Evolutionary conservation across 2,329 filamentous ascomycete genomes (phyloP), one percentile per base, ranked within the genome.

Genomic region (Pseudogymnoascus sp.): DNA sequence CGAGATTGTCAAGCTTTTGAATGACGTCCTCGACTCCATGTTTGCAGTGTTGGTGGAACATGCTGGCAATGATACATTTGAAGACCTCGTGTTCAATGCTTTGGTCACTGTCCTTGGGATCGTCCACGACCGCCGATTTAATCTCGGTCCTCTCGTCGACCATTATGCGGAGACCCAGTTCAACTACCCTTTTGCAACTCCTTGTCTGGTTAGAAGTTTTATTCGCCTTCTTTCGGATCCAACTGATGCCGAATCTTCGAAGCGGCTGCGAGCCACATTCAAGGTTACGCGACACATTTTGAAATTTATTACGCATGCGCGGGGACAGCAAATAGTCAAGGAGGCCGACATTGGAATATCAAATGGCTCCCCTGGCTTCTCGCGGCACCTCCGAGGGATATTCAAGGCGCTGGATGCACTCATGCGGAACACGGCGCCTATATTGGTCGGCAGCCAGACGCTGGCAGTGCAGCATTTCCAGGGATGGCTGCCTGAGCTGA

Each of bases 381-480:
- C 87, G 55, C 84, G 91, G 65, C 90, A 97, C 69, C 77, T 97
- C 63, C 87, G 91, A 65, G 86, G 83, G 35, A 91, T 97, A 38
- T 97, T 97, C 78, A 92, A 92, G 72, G 89, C 91, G 1, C 80
- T 99, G 23, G 92, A 97, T 74, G 81, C 83, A 14, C 84, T 99
- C 76, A 97, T 99, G 91, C 86, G 87, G 64, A 96, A 91, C 73
- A 81, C 86, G 1, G 89, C 91, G 2, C 90, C 94, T 0, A 87
- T 92, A 16, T 78, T 97, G 23, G 90, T 97, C 12, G 94, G 94
- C 35, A 97, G 90, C 66, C 96, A 99, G 76, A 97, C 94, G 0
- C 79, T 99, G 59, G 87, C 95, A 2, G 92, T 97, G 11, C 94
- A 99, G 74, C 91, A 97, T 73, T 96, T 97, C 73, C 93, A 97